These are phyloP conservation scores for Fragaria nilgerrensis DNA, from an alignment of 306 rosid species.

Conservation along the genomic window DNA sequence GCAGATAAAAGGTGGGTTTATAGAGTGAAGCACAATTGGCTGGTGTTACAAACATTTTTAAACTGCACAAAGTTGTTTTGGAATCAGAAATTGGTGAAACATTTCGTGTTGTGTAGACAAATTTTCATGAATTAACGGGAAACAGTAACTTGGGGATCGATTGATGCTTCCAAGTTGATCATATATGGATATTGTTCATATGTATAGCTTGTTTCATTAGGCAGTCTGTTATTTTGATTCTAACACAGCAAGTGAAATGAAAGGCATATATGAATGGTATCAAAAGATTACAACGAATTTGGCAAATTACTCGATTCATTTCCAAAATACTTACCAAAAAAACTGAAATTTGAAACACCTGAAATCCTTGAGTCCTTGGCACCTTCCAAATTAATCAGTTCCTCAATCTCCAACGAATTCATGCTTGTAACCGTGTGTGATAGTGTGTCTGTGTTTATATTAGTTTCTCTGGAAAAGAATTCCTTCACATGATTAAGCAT, in stretches of 20 bases:
- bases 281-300: neutral
- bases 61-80: neutral
- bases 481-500: neutral
- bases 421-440: too few relatives aligned
- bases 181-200: neutral
- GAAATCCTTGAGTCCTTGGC: neutral
- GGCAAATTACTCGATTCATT: neutral
- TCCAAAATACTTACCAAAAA: neutral
- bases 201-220: neutral
- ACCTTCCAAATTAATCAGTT: neutral
- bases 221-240: neutral
- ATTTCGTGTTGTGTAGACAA: neutral
- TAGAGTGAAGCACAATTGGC: neutral
- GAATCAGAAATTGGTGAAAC: conserved; percentile 5
- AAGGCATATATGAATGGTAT: neutral
- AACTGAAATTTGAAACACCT: neutral
- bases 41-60: neutral
- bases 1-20: conserved; percentile 29
- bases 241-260: neutral
- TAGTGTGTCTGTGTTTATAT: too few relatives aligned
- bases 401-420: neutral
- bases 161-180: neutral
- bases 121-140: neutral
- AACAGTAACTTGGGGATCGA: neutral
- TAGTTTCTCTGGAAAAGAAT: neutral